Base-by-base conservation (phyloP, 2,329 filamentous ascomycete genomes). In the Diaporthe sp. region DNA sequence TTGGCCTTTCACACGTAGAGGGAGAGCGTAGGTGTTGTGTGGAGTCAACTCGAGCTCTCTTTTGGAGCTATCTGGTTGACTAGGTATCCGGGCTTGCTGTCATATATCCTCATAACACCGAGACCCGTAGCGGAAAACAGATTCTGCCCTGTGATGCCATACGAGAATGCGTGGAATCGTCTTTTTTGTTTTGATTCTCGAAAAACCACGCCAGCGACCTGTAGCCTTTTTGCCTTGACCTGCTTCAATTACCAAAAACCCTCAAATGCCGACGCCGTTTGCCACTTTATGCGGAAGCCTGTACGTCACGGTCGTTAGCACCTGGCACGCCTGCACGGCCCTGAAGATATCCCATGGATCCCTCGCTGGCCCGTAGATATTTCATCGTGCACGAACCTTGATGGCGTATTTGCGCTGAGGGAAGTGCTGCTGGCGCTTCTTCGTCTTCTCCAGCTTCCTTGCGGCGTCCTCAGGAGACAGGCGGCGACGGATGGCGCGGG, bases 401-500 rank as follows among this genome's bases (percentile, higher is more conserved):
- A 99, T 94, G 87, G 97, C 97, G 89, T 93, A 99, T 90, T 97
- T 98, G 89, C 97, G 93, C 91, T 97, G 95, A 81, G 97, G 97
- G 92, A 99, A 99, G 91, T 99, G 96, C 81, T 91, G 92, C 86
- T 91, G 87, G 90, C 93, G 95, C 95, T 99, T 99, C 92, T 95
- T 95, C 87, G 95, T 93, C 94, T 97, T 98, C 89, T 96, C 93
- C 81, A 97, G 94, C 83, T 92, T 89, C 86, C 92, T 91, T 82
- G 92, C 90, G 83, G 94, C 92, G 89, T 99, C 96, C 91, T 97
- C 92, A 87, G 95, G 93, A 84, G 94, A 96, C 89, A 99, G 91
- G 85, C 95, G 92, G 90, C 97, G 95, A 85, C 97, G 95, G 89
- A 98, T 97, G 85, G 96, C 97, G 84, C 97, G 96, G 85, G 97